Percentiles rank a stretch among this genome's conserved stretches.
Conservation (phyloP, 352 stramenopile genomes). For the Phytophthora sp. region DNA sequence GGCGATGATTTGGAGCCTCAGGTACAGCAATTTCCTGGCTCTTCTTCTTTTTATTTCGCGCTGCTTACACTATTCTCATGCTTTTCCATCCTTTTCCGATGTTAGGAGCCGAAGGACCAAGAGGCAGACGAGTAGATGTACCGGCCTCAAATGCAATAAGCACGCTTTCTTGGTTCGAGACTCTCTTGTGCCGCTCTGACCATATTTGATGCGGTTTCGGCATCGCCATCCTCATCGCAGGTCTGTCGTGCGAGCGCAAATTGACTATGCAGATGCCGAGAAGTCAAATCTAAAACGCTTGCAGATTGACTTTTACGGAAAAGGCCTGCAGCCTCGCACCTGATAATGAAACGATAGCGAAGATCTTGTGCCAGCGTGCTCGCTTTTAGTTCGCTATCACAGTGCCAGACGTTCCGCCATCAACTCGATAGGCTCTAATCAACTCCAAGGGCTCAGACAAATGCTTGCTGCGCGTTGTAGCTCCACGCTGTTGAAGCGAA, state of each 20-base stretch:
- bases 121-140: slow-evolving; percentile 45
- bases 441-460: too few relatives aligned
- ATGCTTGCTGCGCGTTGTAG: too few relatives aligned
- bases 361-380: too few relatives aligned
- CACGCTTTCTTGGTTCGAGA: slow-evolving; percentile 4
- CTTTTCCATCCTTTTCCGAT: not conserved
- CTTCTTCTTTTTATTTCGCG: not conserved
- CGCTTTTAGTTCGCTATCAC: too few relatives aligned
- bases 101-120: slow-evolving; percentile 76
- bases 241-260: not conserved
- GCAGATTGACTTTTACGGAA: not conserved
- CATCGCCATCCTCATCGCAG: slow-evolving; percentile 5
- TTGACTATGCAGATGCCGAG: too few relatives aligned
- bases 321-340: too few relatives aligned
- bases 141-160: slow-evolving; percentile 11
- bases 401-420: too few relatives aligned
- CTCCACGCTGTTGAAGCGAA: not conserved
- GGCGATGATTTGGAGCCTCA: slow-evolving; percentile 95
- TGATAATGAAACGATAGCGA: not conserved
- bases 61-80: not conserved
- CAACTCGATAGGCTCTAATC: too few relatives aligned
- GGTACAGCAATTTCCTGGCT: slow-evolving; percentile 28
- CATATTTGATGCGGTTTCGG: slow-evolving; percentile 6
- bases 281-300: not conserved
- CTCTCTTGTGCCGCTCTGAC: not conserved